Evolutionary conservation across 2,329 filamentous ascomycete species (phyloP), one percentile per base, ranked within the genome.

Genomic region (Dryadomyces quercus-mongolicae): DNA sequence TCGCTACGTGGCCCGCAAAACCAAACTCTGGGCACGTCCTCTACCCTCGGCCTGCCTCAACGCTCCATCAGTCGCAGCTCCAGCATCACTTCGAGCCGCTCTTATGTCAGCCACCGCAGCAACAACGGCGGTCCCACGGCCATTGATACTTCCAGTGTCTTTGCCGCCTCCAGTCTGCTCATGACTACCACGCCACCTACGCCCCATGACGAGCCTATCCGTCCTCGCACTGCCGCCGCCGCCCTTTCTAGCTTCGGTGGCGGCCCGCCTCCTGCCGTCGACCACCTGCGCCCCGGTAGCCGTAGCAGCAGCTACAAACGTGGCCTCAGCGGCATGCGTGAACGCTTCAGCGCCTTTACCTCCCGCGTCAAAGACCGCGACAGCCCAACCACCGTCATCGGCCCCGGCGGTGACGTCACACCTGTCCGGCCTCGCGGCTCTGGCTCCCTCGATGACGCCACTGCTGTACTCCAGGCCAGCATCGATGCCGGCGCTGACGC

Each of bases 61-160:
- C 69, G 71, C 12, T 71, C 74, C 6, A 64, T 67, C 20, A 80
- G 77, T 60, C 70, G 76, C 51, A 75, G 75, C 62, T 79, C 77
- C 53, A 81, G 77, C 61, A 64, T 76, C 16, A 72, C 75, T 1
- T 71, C 69, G 43, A 76, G 72, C 57, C 69, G 67, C 21, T 79
- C 76, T 0, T 68, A 71, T 56, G 46, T 8, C 18, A 42, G 7
- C 6, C n/a, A 18, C 9, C 7, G 8, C 49, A 22, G 7, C 34
- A 25, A 31, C 36, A n/a, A 15, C 49, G 9, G 36, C 36, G 12
- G 36, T 5, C 42, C 42, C 42, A 4, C n/a, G 42, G 3, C n/a
- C 34, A 7, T 49, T 9, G 48, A 49, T 18, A 20, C 48, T 1
- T n/a, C 34, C 48, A 18, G n/a, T 31, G 3, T 20, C 49, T 5